Base-by-base conservation (phyloP, 768 basidiomycete genomes). In the Mycena galopus region DNA sequence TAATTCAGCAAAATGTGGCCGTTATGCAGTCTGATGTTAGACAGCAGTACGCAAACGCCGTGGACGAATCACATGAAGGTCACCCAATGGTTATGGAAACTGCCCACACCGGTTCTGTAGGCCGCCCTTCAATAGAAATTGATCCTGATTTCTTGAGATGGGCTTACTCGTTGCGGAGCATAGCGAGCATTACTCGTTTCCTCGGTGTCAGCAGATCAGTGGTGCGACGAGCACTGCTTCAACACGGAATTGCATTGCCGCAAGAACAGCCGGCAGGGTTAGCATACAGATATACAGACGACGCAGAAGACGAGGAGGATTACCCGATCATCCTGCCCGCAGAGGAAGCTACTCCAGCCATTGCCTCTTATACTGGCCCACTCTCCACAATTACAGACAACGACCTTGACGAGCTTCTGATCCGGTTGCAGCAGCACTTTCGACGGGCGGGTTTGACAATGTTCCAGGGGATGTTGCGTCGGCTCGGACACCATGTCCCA, bases 101-200 rank as follows among this genome's bases (percentile, higher is more conserved):
- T 1, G 23, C 51, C 21, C 62, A 23, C 17, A 75, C 77, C n/a
- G 76, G 74, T 14, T 33, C 53, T 8, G 72, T 32, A n/a, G 81
- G 82, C 1, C 74, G 78, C 3, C 82, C 81, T 3, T 67, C 75
- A 4, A 73, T 81, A 1, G 67, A 77, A 4, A 81, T 82, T 23
- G 77, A 83, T 37, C 74, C 71, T 1, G 61, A 73, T 5, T 75
- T 82, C 44, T 72, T 82, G 2, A 27, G 64, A 29, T 57, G 69
- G 58, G 77, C 78, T 0, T 56, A 78, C 66, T 50, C 66, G 19
- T 51, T 60, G 44, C 50, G 58, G 10, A 23, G 59, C 2, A 73
- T 1, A 39, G 73, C 1, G 8, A 72, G 79, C 6, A 73, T 77
- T 0, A 75, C 69, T 4, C 25, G 56, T 2, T 73, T 61, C 53